A percentile compares a stretch with the other conserved stretches of the same genome.
Evolutionary conservation across 2,329 filamentous ascomycete species (phyloP).

Genomic region (Xylaria sp.): DNA sequence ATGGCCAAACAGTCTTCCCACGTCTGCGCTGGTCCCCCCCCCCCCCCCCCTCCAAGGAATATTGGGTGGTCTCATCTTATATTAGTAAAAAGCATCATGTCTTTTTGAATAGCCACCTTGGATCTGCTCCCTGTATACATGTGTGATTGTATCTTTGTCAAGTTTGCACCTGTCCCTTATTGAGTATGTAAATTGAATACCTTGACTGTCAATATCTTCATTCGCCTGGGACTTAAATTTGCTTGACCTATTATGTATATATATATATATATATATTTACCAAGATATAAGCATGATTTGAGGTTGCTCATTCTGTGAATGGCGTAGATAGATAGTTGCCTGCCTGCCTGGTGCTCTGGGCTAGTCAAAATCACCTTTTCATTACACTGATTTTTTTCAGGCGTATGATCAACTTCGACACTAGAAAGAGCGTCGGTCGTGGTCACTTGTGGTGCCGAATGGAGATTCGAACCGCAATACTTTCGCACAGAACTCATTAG

Average conservation of each 20-base stretch:
- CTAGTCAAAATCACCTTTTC: too few relatives aligned
- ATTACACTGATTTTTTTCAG: too few relatives aligned
- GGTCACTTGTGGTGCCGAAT: too few relatives aligned
- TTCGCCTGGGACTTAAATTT: neutral
- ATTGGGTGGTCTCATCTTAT: constrained; percentile 12
- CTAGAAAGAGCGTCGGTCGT: too few relatives aligned
- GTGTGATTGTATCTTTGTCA: neutral
- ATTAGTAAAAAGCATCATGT: constrained; percentile 19
- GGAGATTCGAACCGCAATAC: too few relatives aligned
- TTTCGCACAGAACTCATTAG: too few relatives aligned
- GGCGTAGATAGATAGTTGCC: neutral
- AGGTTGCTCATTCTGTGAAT: neutral
- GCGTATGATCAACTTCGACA: too few relatives aligned
- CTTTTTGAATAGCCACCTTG: neutral
- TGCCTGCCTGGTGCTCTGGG: neutral
- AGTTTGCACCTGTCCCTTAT: neutral
- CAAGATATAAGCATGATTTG: neutral
- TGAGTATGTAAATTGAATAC: neutral
- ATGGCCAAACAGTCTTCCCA: neutral
- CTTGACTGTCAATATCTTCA: neutral
- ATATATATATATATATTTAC: neutral
- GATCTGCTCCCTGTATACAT: neutral
- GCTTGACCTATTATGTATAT: neutral
- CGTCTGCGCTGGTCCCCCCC: neutral
- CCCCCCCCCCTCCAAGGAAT: constrained; percentile 1